phyloP scores from a whole-genome alignment of 306 rosid species.

The Prunus persica region DNA sequence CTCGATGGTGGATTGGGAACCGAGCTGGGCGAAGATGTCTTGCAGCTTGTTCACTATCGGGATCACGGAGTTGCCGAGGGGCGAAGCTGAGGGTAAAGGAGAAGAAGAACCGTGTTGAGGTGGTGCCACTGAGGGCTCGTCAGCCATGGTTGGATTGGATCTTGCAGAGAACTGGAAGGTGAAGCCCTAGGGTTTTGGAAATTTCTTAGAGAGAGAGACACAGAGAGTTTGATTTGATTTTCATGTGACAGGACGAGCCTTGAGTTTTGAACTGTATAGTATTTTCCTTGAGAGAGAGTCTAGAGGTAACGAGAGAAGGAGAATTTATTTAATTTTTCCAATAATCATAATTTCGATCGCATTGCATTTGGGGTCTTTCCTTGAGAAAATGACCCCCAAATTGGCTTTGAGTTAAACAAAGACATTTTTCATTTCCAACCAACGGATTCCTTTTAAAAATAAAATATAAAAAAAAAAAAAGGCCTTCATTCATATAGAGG shows the following conservation, averaged over 20 bases:
- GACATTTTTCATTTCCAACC: too few species aligned
- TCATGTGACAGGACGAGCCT: conserved; percentile 2
- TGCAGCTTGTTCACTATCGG: conserved; percentile 89
- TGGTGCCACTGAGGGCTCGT: conserved; percentile 42
- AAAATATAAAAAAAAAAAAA: too few species aligned
- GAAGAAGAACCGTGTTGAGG: conserved; percentile 33
- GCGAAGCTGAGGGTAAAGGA: conserved; percentile 40
- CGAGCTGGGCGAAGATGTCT: conserved; percentile 88
- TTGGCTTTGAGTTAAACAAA: too few species aligned
- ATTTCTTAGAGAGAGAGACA: conserved; percentile 8
- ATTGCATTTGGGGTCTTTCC: too few species aligned
- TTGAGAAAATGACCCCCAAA: too few species aligned
- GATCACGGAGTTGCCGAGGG: conserved; percentile 82
- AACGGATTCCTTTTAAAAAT: too few species aligned
- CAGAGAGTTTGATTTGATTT: neutral
- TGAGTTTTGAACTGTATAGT: neutral
- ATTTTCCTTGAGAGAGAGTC: neutral
- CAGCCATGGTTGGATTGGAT: conserved; percentile 64
- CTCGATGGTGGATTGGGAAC: conserved; percentile 88
- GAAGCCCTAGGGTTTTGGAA: conserved; percentile 47
- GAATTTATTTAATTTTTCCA: neutral
- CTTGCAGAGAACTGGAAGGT: conserved; percentile 13
- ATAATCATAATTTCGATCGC: too few species aligned
- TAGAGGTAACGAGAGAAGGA: neutral
- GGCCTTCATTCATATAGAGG: too few species aligned